phyloP scores from a whole-genome alignment of 2,329 filamentous ascomycete species.

The Xylaria sp. region DNA sequence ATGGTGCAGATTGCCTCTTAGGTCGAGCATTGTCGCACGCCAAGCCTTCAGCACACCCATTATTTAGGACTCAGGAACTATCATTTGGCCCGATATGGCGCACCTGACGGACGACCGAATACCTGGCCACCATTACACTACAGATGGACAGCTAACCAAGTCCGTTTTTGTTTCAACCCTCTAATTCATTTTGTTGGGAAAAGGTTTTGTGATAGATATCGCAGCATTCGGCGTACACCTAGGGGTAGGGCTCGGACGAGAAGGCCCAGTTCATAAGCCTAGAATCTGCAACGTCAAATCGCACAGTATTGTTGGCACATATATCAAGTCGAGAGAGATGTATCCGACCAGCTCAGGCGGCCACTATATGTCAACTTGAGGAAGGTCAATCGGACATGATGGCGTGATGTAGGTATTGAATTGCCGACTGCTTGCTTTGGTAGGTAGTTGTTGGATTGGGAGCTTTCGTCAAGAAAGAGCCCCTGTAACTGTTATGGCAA shows the following conservation, averaged over 20 bases:
- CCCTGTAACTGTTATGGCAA: not conserved
- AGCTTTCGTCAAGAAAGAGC: not conserved
- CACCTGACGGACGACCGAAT: slow-evolving; percentile 14
- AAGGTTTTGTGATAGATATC: slow-evolving; percentile 16
- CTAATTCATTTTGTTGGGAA: not conserved
- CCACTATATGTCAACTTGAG: not conserved
- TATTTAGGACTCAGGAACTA: slow-evolving; percentile 8
- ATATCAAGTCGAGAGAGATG: not conserved
- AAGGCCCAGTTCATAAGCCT: slow-evolving; percentile 5
- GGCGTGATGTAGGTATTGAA: not conserved
- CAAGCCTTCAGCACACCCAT: slow-evolving; percentile 26
- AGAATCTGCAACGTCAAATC: slow-evolving; percentile 5
- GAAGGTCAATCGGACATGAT: slow-evolving; percentile 1
- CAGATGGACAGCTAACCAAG: slow-evolving; percentile 21
- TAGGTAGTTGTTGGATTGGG: not conserved
- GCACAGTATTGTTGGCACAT: slow-evolving; percentile 7
- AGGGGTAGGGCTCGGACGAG: slow-evolving; percentile 1
- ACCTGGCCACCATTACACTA: slow-evolving; percentile 10
- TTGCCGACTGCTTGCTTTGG: not conserved
- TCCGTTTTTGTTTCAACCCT: slow-evolving; percentile 10
- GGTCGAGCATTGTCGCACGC: slow-evolving; percentile 26
- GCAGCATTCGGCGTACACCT: slow-evolving; percentile 6
- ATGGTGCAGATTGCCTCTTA: slow-evolving; percentile 22
- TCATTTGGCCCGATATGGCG: slow-evolving; percentile 17
- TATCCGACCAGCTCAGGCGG: not conserved